phyloP scores from a whole-genome alignment of 371 early-diverging fungal species.

The Nematocida sp. region DNA sequence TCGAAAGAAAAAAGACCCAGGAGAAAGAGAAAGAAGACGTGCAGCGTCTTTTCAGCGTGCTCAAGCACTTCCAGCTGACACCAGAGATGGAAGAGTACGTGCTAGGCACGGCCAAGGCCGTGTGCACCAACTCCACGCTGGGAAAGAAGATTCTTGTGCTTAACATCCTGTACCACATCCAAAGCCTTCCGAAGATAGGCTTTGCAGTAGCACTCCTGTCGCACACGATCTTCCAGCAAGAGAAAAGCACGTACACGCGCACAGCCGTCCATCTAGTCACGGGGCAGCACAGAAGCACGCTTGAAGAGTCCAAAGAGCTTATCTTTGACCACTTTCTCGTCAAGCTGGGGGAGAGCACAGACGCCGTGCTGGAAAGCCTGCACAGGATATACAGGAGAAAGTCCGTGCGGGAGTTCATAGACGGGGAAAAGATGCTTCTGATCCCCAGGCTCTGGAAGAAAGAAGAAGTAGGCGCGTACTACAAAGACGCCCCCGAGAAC shows the following conservation, averaged over 20 bases:
- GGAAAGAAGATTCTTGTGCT: neutral
- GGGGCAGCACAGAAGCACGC: neutral
- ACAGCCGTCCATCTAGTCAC: neutral
- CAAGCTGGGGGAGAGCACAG: neutral
- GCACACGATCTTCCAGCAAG: neutral
- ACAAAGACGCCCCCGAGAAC: neutral
- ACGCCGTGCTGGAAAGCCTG: neutral
- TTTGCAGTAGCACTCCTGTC: constrained; percentile 27
- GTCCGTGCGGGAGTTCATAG: neutral
- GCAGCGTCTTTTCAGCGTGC: neutral
- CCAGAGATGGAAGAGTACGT: constrained; percentile 32
- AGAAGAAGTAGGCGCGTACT: constrained; percentile 2
- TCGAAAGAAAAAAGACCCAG: constrained; percentile 12
- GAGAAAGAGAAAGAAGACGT: neutral
- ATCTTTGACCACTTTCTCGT: constrained; percentile 35
- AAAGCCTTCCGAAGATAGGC: neutral
- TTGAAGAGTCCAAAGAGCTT: neutral
- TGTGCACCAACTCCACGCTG: neutral
- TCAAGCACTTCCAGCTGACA: constrained; percentile 18
- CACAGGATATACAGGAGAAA: neutral
- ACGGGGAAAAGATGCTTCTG: constrained; percentile 14
- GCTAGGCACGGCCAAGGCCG: neutral
- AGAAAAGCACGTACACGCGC: neutral
- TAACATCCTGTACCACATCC: constrained; percentile 36
- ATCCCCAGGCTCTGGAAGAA: constrained; percentile 15